phyloP scores from a whole-genome alignment of 2,329 filamentous ascomycete genomes.

The Pseudogymnoascus sp. region DNA sequence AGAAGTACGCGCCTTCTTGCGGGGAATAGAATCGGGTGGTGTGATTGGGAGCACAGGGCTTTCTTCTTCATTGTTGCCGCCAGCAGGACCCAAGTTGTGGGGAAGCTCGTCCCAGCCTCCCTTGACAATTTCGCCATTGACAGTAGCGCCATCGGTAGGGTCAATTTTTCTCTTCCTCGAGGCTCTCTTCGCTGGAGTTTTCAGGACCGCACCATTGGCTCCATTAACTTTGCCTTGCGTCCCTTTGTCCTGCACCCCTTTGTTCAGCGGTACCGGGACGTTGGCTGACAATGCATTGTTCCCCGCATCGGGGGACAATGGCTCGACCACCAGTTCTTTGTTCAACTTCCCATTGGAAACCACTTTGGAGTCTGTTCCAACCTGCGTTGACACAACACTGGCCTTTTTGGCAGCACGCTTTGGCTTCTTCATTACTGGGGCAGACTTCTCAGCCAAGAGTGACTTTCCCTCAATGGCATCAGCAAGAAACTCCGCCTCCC shows the following conservation, averaged over 20 bases:
- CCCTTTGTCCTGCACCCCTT: neutral
- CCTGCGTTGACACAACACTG: neutral
- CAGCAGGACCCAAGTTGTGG: constrained; percentile 44
- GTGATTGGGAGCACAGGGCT: neutral
- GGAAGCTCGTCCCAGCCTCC: constrained; percentile 41
- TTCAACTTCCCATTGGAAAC: neutral
- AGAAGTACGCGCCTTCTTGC: neutral
- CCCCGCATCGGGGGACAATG: neutral
- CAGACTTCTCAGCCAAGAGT: neutral
- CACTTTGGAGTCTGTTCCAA: neutral
- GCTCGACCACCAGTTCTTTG: neutral
- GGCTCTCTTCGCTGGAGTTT: neutral
- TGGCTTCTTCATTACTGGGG: constrained; percentile 12
- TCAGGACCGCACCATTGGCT: neutral
- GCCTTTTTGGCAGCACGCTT: constrained; percentile 14
- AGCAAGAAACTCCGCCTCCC: constrained; percentile 12
- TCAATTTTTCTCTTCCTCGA: neutral
- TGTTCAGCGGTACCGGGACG: neutral
- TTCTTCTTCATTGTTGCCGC: constrained; percentile 1
- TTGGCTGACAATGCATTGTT: neutral
- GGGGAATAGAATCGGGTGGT: neutral
- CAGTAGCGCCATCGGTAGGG: constrained; percentile 1
- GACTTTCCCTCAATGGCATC: neutral
- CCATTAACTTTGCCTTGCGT: neutral
- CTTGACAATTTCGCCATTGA: constrained; percentile 13